Base-by-base conservation (phyloP, 2,329 filamentous ascomycete genomes). In the Gyromitra esculenta region DNA sequence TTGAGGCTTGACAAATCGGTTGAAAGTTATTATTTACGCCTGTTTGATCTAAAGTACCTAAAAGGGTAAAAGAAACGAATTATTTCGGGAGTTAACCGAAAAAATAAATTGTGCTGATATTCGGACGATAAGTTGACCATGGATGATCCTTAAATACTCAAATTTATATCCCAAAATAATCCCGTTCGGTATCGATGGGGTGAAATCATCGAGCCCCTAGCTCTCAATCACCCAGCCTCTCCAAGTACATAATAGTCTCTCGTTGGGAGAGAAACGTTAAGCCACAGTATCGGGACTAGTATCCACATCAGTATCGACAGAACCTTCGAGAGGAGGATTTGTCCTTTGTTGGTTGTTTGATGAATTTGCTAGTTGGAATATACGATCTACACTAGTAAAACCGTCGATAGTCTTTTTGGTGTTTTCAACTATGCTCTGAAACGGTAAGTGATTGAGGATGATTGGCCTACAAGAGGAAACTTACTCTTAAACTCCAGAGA, bases 401-500 rank as follows among this genome's bases (percentile, higher is more conserved):
- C 9, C 21, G 25, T 35, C 6, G 54, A 37, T 37, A 7, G 9
- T 57, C 5, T 35, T 37, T 15, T 35, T 37, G 11, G 54, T 31
- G 21, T 7, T 2, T 52, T 52, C n/a, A 25, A 52, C 48, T 18
- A 11, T 21, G 7, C 6, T 8, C 48, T 52, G 6, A 25, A 52
- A 52, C 2, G 15, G 0, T 11, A 11, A 41, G 2, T 21, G 9
- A 39, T 18, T 18, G 1, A 43, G 18, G 5, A 25, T 39, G 2
- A 39, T 60, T 43, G n/a, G 9, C 31, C 21, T 18, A 39, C 4
- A 25, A 18, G 25, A n/a, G 59, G 18, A 21, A 3, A 48, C 48
- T 41, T 9, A 72, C 59, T n/a, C 37, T 41, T n/a, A 41, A 4
- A 15, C 35, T 37, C 68, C 59, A 72, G 37, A 72, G 31, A 18